phyloP scores from a whole-genome alignment of 2,329 filamentous ascomycete species.

The Cordyceps tenuipes region DNA sequence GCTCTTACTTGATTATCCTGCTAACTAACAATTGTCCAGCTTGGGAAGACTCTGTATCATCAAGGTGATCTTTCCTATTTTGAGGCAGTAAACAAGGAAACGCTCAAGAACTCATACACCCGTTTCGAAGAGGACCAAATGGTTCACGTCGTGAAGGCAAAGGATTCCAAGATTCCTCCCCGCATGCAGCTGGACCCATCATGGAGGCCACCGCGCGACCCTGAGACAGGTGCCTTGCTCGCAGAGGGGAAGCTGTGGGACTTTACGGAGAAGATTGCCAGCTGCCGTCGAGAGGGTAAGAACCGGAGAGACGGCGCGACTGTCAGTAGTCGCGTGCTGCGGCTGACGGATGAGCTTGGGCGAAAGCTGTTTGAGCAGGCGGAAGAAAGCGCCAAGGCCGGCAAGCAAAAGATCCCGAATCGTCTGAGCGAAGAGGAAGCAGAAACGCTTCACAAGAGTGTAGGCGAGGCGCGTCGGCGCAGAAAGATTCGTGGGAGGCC shows the following conservation, averaged over 20 bases:
- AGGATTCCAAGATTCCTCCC: constrained; percentile 52
- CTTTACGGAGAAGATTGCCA: constrained; percentile 81
- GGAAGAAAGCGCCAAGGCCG: constrained; percentile 26
- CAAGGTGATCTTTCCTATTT: constrained; percentile 97
- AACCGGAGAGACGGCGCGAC: constrained; percentile 90
- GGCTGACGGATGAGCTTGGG: constrained; percentile 67
- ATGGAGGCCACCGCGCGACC: constrained; percentile 65
- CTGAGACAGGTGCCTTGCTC: constrained; percentile 49
- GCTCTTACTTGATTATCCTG: too few species aligned
- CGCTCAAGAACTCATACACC: constrained; percentile 83
- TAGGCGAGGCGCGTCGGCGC: constrained; percentile 39
- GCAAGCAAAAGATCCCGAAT: constrained; percentile 30
- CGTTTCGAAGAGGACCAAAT: constrained; percentile 90
- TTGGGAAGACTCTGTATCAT: constrained; percentile 95
- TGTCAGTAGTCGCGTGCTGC: constrained; percentile 72
- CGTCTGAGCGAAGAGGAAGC: constrained; percentile 44
- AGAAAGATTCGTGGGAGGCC: constrained; percentile 43
- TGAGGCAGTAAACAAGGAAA: constrained; percentile 97
- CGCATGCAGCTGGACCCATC: constrained; percentile 62
- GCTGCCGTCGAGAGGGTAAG: constrained; percentile 81
- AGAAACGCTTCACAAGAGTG: constrained; percentile 31
- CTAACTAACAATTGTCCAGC: constrained; percentile 32
- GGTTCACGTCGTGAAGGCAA: constrained; percentile 62
- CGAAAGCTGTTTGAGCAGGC: constrained; percentile 57
- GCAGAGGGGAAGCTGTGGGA: constrained; percentile 78